Percentiles rank a stretch among this genome's conserved stretches.
These are phyloP conservation scores for Cochlearia excelsa DNA, from an alignment of 345 rosid genomes.

Conservation along the genomic window DNA sequence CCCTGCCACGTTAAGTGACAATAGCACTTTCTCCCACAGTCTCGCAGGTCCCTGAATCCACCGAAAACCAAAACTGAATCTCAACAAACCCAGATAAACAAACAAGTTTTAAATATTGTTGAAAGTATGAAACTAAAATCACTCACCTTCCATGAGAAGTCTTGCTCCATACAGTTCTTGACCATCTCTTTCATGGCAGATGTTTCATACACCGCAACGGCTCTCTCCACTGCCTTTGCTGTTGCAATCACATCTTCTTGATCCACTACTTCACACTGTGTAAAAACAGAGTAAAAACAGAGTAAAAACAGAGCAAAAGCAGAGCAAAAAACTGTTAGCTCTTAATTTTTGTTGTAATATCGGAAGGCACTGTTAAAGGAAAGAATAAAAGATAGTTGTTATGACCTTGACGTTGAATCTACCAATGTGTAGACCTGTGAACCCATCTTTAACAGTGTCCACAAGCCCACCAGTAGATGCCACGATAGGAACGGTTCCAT, in stretches of 20 bases:
- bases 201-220: conserved; percentile 56
- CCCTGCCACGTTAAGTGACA: conserved; percentile 55
- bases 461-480: conserved; percentile 97
- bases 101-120: neutral
- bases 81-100: neutral
- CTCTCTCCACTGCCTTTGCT: conserved; percentile 54
- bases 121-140: neutral
- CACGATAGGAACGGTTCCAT: conserved; percentile 93
- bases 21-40: conserved; percentile 66
- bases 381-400: neutral
- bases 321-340: neutral
- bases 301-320: neutral
- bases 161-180: conserved; percentile 83
- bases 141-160: conserved; percentile 95
- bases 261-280: conserved; percentile 79
- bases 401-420: conserved; percentile 66
- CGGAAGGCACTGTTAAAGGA: neutral
- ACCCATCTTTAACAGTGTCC: conserved; percentile 87
- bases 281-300: neutral
- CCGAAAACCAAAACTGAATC: neutral
- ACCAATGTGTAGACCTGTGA: conserved; percentile 93
- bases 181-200: conserved; percentile 68
- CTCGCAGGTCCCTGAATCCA: conserved; percentile 70
- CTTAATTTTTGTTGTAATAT: neutral
- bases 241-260: conserved; percentile 70